These are phyloP conservation scores for Penicillium sp. DNA, from an alignment of 2,329 filamentous ascomycete species.

Conservation along the genomic window DNA sequence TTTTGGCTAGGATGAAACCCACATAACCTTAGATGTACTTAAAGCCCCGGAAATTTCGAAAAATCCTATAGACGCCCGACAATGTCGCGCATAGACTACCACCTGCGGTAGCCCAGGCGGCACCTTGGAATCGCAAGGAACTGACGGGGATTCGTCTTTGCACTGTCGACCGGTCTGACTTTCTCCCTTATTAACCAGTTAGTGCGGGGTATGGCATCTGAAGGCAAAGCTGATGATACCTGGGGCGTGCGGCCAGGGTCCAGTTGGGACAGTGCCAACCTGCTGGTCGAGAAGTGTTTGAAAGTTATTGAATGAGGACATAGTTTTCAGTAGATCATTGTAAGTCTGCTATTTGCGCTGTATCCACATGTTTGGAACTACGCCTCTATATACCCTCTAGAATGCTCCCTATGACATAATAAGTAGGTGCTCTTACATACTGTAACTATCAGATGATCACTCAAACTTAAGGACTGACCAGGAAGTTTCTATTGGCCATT, in stretches of 20 bases:
- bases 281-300: slow-evolving; percentile 22
- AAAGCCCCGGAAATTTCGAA: slow-evolving; percentile 24
- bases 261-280: slow-evolving; percentile 16
- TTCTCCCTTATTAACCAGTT: neutral
- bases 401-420: neutral
- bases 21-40: slow-evolving; percentile 27
- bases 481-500: too few relatives aligned
- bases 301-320: slow-evolving; percentile 20
- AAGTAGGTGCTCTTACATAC: neutral
- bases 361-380: neutral
- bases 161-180: slow-evolving; percentile 6
- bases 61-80: slow-evolving; percentile 23
- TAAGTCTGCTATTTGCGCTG: neutral
- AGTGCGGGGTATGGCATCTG: neutral
- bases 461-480: too few relatives aligned
- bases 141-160: slow-evolving; percentile 17
- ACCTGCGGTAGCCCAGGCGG: slow-evolving; percentile 27
- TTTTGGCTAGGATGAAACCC: too few relatives aligned
- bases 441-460: neutral
- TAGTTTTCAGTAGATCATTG: neutral
- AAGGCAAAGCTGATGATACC: neutral
- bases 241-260: slow-evolving; percentile 5
- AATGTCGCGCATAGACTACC: slow-evolving; percentile 27
- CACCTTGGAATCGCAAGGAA: slow-evolving; percentile 23
- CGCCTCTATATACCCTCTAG: neutral